Evolutionary conservation across 108 stramenopile species (phyloP).

Genomic region (Stephanodiscus triporus): DNA sequence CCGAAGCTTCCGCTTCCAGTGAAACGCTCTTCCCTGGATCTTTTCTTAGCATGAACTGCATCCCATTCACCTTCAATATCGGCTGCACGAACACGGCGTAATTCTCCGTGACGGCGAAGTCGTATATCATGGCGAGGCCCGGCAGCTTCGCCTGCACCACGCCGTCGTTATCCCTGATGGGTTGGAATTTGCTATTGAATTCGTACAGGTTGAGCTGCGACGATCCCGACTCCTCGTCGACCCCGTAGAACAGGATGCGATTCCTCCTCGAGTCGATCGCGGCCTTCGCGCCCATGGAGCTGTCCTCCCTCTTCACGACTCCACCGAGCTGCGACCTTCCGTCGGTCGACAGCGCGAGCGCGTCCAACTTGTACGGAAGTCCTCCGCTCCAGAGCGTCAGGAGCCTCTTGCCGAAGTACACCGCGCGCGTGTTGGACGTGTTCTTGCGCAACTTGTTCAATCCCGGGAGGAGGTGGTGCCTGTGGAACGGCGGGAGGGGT

Average conservation of each 20-base stretch:
- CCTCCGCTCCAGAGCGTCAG: conserved; percentile 84
- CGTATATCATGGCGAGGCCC: conserved; percentile 76
- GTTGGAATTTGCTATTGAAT: conserved; percentile 78
- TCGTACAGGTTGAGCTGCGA: conserved; percentile 74
- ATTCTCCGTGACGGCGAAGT: conserved; percentile 80
- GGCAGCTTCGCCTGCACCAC: conserved; percentile 53
- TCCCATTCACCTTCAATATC: conserved; percentile 60
- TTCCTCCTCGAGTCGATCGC: conserved; percentile 63
- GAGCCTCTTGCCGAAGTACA: conserved; percentile 80
- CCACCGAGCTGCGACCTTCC: conserved; percentile 82
- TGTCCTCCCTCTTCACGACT: conserved; percentile 68
- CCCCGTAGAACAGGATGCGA: conserved; percentile 70
- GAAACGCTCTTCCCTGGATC: conserved; percentile 69
- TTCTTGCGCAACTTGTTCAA: conserved; percentile 84
- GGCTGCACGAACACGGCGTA: conserved; percentile 80
- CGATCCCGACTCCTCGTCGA: conserved; percentile 57
- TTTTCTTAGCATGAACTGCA: conserved; percentile 79
- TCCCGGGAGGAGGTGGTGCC: conserved; percentile 82
- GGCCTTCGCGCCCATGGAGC: conserved; percentile 69
- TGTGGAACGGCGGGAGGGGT: conserved; percentile 59
- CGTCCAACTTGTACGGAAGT: conserved; percentile 83
- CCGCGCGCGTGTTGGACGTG: conserved; percentile 73
- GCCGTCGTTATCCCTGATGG: conserved; percentile 62
- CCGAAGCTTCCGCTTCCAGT: conserved; percentile 46
- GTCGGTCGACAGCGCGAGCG: conserved; percentile 76